Evolutionary conservation across 2,329 filamentous ascomycete genomes (phyloP), one percentile per base, ranked within the genome.

Genomic region (Chrysosporium keratinophilum): DNA sequence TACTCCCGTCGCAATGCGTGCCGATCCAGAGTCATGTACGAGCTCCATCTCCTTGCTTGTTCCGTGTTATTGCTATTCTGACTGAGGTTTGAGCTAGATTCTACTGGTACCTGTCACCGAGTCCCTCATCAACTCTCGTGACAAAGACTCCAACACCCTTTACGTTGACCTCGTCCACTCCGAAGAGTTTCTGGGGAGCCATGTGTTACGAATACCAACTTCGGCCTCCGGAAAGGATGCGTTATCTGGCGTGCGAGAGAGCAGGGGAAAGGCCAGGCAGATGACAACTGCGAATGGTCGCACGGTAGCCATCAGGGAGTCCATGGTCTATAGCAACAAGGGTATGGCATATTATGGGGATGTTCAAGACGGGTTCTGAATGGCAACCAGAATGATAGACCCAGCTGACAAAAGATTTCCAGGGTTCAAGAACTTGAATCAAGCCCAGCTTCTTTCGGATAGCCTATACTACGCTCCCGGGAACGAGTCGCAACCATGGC

Each of bases 121-220:
- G 72, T 85, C 89, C 61, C 83, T 98, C 65, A 80, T 95, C 65
- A 87, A 85, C 65, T 84, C 82, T 68, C 87, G 87, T 75, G 93
- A 98, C 71, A 82, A 83, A 68, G 93, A 97, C 70, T 86, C 85
- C 62, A 86, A 86, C 69, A 77, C 81, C 60, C 75, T 80, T 55
- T 85, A 89, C 70, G 76, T 82, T 62, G 91, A 97, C 67, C 80
- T 95, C 61, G 84, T 91, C 64, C 81, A 82, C 57, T 89, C 87
- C 54, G 93, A 98, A 69, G 93, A 98, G 63, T 97, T 98, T 69
- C 79, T 98, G 55, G 88, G 84, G 59, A 97, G 93, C 76, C 93
- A 98, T 85, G 89, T 97, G 55, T 78, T 98, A 66, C 88, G 90
- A 63, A 83, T 96, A 61, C 84, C 88, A 11, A 46, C 37, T 41